A percentile compares a stretch with the other conserved stretches of the same genome.
phyloP scores from a whole-genome alignment of 352 stramenopile genomes.

The Pythium sp. region DNA sequence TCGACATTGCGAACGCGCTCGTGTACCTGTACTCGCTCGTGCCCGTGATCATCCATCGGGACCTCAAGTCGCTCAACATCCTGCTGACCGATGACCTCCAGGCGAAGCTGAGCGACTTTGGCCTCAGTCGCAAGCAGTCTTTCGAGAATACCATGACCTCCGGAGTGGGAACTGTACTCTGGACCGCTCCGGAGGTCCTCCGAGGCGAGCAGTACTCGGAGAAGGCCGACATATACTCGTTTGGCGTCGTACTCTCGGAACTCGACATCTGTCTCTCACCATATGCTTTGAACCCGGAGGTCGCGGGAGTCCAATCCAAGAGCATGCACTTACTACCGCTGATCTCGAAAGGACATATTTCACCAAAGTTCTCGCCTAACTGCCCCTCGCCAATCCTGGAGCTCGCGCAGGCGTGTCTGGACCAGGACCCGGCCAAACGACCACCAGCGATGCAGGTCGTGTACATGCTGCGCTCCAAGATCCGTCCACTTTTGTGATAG shows the following conservation, averaged over 20 bases:
- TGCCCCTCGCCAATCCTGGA: conserved; percentile 33
- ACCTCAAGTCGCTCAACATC: conserved; percentile 61
- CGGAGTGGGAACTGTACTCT: conserved; percentile 40
- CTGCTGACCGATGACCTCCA: conserved; percentile 33
- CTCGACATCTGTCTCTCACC: conserved; percentile 43
- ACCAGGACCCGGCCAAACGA: conserved; percentile 36
- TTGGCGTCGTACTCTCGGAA: conserved; percentile 82
- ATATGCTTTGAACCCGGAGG: conserved; percentile 18
- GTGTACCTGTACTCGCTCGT: conserved; percentile 54
- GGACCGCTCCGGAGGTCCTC: conserved; percentile 49
- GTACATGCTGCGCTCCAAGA: conserved; percentile 46
- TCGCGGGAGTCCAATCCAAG: conserved; percentile 8
- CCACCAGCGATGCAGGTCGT: conserved; percentile 42
- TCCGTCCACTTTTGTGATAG: conserved; percentile 23
- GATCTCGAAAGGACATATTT: conserved; percentile 30
- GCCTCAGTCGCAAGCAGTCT: conserved; percentile 33
- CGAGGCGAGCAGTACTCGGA: conserved; percentile 39
- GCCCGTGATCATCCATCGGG: conserved; percentile 48
- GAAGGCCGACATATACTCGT: conserved; percentile 85
- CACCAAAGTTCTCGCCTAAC: conserved; percentile 33
- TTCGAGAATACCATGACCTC: conserved; percentile 41
- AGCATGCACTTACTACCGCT: conserved; percentile 30
- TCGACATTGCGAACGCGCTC: conserved; percentile 14
- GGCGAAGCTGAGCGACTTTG: conserved; percentile 53
- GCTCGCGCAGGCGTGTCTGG: conserved; percentile 36